A percentile compares a stretch with the other conserved stretches of the same genome.
These are phyloP conservation scores for Colletotrichum nymphaeae DNA, from an alignment of 2,329 filamentous ascomycete species.

Conservation along the genomic window DNA sequence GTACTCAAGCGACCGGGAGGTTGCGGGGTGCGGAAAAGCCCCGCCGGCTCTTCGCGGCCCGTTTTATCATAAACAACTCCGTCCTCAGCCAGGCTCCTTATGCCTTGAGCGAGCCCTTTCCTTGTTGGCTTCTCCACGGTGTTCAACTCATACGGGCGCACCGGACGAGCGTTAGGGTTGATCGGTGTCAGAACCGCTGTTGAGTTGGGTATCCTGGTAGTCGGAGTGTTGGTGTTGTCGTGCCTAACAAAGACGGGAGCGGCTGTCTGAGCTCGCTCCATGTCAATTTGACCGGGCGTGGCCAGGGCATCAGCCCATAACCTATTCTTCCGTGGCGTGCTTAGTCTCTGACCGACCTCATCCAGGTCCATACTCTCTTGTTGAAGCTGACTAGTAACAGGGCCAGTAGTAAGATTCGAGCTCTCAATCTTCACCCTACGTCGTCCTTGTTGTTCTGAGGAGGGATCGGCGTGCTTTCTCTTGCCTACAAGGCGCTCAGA, in stretches of 20 bases:
- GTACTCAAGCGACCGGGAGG: slow-evolving; percentile 45
- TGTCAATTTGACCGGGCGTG: not conserved
- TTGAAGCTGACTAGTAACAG: slow-evolving; percentile 40
- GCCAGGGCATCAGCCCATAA: not conserved
- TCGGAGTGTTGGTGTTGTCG: slow-evolving; percentile 32
- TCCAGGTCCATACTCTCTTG: slow-evolving; percentile 73
- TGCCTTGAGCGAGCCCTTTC: slow-evolving; percentile 47
- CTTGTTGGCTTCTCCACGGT: slow-evolving; percentile 31
- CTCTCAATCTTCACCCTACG: slow-evolving; percentile 58
- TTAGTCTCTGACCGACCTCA: slow-evolving; percentile 54
- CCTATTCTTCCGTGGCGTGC: slow-evolving; percentile 54
- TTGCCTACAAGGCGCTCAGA: slow-evolving; percentile 62
- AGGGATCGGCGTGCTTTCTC: slow-evolving; percentile 48
- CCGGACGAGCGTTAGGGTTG: slow-evolving; percentile 46
- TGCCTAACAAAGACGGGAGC: slow-evolving; percentile 24
- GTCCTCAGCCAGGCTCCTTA: slow-evolving; percentile 61
- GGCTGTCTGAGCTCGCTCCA: not conserved
- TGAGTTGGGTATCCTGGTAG: slow-evolving; percentile 35
- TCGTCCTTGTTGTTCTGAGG: slow-evolving; percentile 37
- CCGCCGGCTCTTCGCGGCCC: slow-evolving; percentile 26
- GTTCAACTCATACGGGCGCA: slow-evolving; percentile 40
- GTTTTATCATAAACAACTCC: slow-evolving; percentile 46
- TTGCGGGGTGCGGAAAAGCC: slow-evolving; percentile 28
- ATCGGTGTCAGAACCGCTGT: slow-evolving; percentile 50
- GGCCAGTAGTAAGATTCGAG: slow-evolving; percentile 42